phyloP scores from a whole-genome alignment of 2,329 filamentous ascomycete species.

The Neurospora crassa region DNA sequence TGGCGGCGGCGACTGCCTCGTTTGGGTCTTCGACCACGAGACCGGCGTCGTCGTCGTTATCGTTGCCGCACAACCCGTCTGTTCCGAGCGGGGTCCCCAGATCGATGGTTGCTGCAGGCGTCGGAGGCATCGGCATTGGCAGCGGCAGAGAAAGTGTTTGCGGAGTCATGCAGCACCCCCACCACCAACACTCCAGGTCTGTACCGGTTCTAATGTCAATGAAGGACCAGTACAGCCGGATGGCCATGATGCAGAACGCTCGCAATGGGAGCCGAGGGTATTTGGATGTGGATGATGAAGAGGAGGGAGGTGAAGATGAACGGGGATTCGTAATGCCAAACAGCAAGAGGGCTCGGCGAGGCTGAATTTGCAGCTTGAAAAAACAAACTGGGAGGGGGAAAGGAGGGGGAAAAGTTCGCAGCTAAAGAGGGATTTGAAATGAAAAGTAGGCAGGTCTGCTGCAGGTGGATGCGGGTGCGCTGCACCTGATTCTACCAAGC shows the following conservation, averaged over 20 bases:
- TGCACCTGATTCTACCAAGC: neutral
- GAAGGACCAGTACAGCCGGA: neutral
- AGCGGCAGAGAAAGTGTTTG: neutral
- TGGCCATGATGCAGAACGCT: neutral
- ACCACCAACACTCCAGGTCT: neutral
- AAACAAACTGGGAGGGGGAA: neutral
- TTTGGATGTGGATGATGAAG: neutral
- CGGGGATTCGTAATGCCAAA: neutral
- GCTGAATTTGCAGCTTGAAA: neutral
- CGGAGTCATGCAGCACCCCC: neutral
- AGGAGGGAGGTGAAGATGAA: neutral
- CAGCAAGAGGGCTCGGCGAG: neutral
- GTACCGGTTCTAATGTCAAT: neutral
- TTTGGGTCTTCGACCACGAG: neutral
- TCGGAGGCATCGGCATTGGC: neutral
- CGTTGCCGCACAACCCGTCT: neutral
- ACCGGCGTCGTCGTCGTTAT: neutral
- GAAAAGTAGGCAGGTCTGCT: neutral
- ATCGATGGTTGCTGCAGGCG: neutral
- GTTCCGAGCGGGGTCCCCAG: neutral
- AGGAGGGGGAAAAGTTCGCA: neutral
- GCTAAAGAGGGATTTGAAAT: neutral
- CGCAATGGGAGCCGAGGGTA: neutral
- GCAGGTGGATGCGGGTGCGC: neutral
- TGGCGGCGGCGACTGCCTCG: neutral